Evolutionary conservation across 75 land plant species (phyloP).

Genomic region (Azolla pinnata): DNA sequence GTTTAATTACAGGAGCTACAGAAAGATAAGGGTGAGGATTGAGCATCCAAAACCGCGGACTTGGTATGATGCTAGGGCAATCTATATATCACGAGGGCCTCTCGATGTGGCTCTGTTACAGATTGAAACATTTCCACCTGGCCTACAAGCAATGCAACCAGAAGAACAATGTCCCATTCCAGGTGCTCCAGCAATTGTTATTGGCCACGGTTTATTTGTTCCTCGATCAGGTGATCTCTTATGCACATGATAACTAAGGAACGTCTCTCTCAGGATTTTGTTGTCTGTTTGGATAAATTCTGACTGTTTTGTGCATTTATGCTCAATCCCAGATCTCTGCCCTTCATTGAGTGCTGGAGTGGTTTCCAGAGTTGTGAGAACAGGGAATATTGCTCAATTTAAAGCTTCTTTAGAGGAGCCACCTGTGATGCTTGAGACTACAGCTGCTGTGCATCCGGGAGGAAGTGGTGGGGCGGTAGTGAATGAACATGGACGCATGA

Average conservation of each 20-base stretch:
- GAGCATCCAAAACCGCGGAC: slow-evolving; percentile 44
- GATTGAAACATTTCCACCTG: slow-evolving; percentile 41
- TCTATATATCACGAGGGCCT: slow-evolving; percentile 77
- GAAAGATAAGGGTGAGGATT: slow-evolving; percentile 55
- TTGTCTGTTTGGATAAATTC: slow-evolving; percentile 3
- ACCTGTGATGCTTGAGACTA: slow-evolving; percentile 84
- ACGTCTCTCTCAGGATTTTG: no score
- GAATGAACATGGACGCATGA: slow-evolving; percentile 69
- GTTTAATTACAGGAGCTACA: slow-evolving; percentile 19
- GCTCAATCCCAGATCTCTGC: slow-evolving; percentile 52
- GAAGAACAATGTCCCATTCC: slow-evolving; percentile 45
- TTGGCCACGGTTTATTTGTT: slow-evolving; percentile 92
- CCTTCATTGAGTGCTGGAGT: slow-evolving; percentile 75
- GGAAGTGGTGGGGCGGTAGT: slow-evolving; percentile 93
- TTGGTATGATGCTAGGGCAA: slow-evolving; percentile 68
- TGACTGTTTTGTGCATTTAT: no score
- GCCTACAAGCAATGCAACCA: slow-evolving; percentile 40
- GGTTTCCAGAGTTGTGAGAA: slow-evolving; percentile 61
- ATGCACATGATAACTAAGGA: no score
- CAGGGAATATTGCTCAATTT: slow-evolving; percentile 13
- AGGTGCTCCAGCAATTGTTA: slow-evolving; percentile 57
- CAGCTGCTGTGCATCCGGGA: slow-evolving; percentile 95
- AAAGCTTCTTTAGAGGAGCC: slow-evolving; percentile 9
- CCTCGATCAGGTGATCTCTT: slow-evolving; percentile 67
- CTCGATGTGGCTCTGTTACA: slow-evolving; percentile 77